Evolutionary conservation across 495 filamentous ascomycete species (phyloP).

Genomic region (Xylaria flabelliformis): DNA sequence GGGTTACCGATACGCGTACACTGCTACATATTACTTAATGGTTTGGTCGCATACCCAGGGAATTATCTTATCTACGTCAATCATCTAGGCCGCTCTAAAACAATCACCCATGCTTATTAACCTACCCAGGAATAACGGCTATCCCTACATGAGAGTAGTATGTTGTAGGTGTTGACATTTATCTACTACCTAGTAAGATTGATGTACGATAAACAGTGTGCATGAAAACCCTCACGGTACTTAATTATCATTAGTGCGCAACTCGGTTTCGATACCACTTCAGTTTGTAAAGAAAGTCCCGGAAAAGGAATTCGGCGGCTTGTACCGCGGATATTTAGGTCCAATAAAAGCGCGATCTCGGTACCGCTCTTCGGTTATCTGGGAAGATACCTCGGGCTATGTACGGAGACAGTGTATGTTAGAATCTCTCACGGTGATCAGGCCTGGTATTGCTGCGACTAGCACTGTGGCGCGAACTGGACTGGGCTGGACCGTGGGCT

Average conservation of each 20-base stretch:
- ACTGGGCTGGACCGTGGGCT: neutral
- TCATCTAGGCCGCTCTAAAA: neutral
- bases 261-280: neutral
- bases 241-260: neutral
- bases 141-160: neutral
- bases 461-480: neutral
- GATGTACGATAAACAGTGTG: neutral
- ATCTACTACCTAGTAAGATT: neutral
- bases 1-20: neutral
- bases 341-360: neutral
- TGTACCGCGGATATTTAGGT: neutral
- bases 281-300: neutral
- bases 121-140: neutral
- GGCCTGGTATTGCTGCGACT: neutral
- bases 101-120: constrained; percentile 3
- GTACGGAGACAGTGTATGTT: neutral
- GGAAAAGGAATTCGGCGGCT: neutral
- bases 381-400: neutral
- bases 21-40: neutral
- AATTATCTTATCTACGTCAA: neutral
- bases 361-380: constrained; percentile 4
- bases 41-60: too few relatives aligned
- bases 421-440: neutral
- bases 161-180: neutral
- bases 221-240: neutral